Base-by-base conservation (phyloP, 2,329 filamentous ascomycete species). In the Fusarium verrucosum region DNA sequence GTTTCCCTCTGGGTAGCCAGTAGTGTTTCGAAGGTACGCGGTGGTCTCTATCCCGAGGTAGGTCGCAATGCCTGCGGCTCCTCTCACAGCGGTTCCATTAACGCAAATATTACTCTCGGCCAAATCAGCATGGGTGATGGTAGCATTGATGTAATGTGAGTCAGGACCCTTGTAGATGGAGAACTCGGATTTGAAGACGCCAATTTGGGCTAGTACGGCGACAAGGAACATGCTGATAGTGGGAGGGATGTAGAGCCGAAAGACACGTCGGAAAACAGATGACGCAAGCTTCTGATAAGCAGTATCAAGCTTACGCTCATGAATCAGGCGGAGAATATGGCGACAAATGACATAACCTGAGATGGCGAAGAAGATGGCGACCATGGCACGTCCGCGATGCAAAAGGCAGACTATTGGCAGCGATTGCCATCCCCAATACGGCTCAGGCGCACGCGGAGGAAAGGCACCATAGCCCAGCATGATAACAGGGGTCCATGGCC, bases 311-410 rank as follows among this genome's bases (percentile, higher is more conserved):
- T 75, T 73, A 3, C 73, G 74, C 50, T 78, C 73, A 33, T 77
- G 74, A 1, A 79, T 78, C 7, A 73, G 60, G n/a, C 74, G 62
- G 13, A 79, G 52, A 19, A 79, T 75, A 50, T 79, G 77, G 7
- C 77, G 72, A 20, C 73, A 78, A 30, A 80, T 70, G 23, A 79
- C 78, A 45, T 80, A 80, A n/a, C 78, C 78, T 0, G 78, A 80
- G 25, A 80, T 79, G 65, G 76, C 77, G 45, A 80, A 80, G 71
- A 80, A 80, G 35, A 80, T 77, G 49, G 77, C 76, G 7, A 80
- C 77, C 77, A 80, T 80, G 11, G 77, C 73, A 7, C 76, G 73
- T 5, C 78, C 78, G 35, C 77, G 75, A 50, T 79, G 76, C 58
- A 79, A 43, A 4, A 80, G 73, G 42, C 77, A 79, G 26, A 80